Percentiles rank a stretch among this genome's conserved stretches.
These are phyloP conservation scores for Vitis rupestris DNA, from an alignment of 164 flowering plant genomes.

Conservation along the genomic window DNA sequence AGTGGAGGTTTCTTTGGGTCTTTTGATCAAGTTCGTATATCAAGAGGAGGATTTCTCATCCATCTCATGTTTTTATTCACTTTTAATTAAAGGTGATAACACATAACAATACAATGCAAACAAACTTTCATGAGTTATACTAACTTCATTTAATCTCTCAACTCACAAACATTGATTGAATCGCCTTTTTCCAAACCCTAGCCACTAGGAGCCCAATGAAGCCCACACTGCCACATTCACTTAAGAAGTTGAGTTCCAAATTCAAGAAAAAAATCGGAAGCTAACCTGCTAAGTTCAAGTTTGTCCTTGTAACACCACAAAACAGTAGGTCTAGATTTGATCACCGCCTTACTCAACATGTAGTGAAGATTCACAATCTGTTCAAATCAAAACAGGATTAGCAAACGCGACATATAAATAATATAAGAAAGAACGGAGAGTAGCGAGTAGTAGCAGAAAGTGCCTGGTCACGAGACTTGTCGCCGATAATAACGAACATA, in stretches of 20 bases:
- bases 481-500: conserved; percentile 82
- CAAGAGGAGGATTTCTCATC: no score
- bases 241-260: conserved; percentile 3
- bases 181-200: no score
- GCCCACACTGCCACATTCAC: neutral
- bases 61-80: no score
- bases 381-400: neutral
- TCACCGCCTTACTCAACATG: conserved; percentile 62
- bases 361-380: conserved; percentile 90
- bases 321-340: conserved; percentile 62
- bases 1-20: no score
- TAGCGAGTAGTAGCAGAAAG: no score
- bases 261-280: neutral
- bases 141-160: no score
- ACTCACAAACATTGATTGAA: no score
- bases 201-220: no score
- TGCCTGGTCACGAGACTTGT: conserved; percentile 89
- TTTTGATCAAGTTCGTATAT: no score
- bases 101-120: no score
- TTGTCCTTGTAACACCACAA: conserved; percentile 94
- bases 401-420: neutral
- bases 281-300: conserved; percentile 87
- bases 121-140: no score
- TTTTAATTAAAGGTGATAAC: no score
- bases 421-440: neutral